These are phyloP conservation scores for Cercospora sp. DNA, from an alignment of 2,329 filamentous ascomycete genomes.

Conservation along the genomic window DNA sequence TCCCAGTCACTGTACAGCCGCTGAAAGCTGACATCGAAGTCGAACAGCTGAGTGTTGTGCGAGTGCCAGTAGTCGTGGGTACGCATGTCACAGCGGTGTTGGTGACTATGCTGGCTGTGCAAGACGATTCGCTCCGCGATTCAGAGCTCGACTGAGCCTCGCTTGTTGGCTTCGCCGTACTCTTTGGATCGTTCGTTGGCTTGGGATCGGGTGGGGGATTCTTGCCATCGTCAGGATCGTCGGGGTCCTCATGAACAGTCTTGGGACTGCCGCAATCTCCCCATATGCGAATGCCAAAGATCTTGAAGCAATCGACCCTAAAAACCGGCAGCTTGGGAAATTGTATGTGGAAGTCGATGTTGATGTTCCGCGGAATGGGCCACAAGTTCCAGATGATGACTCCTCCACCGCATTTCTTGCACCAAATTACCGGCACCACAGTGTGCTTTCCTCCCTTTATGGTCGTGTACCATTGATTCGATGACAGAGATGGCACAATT, in stretches of 20 bases:
- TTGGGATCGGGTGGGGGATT: background rate
- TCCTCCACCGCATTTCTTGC: background rate
- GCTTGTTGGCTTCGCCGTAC: background rate
- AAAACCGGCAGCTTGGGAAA: background rate
- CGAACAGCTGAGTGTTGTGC: background rate
- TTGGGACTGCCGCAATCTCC: background rate
- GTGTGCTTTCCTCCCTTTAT: background rate
- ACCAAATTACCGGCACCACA: background rate
- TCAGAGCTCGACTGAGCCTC: background rate
- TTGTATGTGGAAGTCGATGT: background rate
- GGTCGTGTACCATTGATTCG: background rate
- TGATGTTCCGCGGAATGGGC: background rate
- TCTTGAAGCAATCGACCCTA: background rate
- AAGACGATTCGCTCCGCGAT: background rate
- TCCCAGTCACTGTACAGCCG: background rate
- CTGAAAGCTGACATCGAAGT: background rate
- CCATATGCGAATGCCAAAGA: conserved; percentile 1
- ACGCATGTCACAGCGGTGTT: background rate
- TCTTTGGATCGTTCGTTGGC: background rate
- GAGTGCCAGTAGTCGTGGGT: background rate
- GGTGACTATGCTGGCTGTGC: background rate
- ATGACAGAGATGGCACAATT: background rate
- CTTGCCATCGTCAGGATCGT: background rate
- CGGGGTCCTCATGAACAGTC: background rate
- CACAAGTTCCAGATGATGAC: background rate